Evolutionary conservation across 208 protist genomes (phyloP).

Genomic region (Phytomonas francai): DNA sequence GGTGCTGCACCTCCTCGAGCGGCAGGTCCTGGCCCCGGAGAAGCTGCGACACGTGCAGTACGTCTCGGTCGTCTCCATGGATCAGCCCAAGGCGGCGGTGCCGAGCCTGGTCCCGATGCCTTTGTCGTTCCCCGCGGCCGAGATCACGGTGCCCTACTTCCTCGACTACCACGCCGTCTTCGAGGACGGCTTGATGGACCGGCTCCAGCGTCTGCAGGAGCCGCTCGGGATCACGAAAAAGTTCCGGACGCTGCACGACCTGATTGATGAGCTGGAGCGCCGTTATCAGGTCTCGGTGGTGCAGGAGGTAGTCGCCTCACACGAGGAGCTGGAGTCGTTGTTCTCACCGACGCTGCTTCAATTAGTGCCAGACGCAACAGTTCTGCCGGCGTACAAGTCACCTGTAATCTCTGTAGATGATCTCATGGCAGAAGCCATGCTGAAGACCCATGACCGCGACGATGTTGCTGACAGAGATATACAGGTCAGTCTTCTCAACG

Average conservation of each 20-base stretch:
- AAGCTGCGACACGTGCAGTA: conserved; percentile 60
- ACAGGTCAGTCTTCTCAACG: conserved; percentile 4
- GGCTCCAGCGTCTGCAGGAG: conserved; percentile 47
- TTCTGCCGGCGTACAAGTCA: conserved; percentile 60
- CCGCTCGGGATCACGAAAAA: conserved; percentile 43
- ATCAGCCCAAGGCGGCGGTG: conserved; percentile 18
- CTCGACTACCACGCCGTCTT: conserved; percentile 71
- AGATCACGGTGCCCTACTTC: conserved; percentile 48
- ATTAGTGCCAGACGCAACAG: conserved; percentile 73
- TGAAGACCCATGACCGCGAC: conserved; percentile 16
- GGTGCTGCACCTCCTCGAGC: conserved; percentile 59
- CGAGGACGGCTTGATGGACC: conserved; percentile 64
- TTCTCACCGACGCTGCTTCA: conserved; percentile 77
- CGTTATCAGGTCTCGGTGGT: conserved; percentile 44
- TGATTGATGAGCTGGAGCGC: conserved; percentile 58
- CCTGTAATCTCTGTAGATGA: conserved; percentile 54
- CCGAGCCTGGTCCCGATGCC: conserved; percentile 5
- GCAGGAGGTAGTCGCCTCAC: conserved; percentile 60
- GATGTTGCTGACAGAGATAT: conserved; percentile 2
- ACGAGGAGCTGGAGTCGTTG: conserved; percentile 66
- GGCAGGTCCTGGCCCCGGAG: conserved; percentile 52
- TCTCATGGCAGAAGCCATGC: conserved; percentile 59
- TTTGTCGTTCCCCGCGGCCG: conserved; percentile 9
- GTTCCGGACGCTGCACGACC: conserved; percentile 71
- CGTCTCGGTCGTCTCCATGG: conserved; percentile 65